These are phyloP conservation scores for Aspergillus sp. DNA, from an alignment of 2,329 filamentous ascomycete species.

Conservation along the genomic window DNA sequence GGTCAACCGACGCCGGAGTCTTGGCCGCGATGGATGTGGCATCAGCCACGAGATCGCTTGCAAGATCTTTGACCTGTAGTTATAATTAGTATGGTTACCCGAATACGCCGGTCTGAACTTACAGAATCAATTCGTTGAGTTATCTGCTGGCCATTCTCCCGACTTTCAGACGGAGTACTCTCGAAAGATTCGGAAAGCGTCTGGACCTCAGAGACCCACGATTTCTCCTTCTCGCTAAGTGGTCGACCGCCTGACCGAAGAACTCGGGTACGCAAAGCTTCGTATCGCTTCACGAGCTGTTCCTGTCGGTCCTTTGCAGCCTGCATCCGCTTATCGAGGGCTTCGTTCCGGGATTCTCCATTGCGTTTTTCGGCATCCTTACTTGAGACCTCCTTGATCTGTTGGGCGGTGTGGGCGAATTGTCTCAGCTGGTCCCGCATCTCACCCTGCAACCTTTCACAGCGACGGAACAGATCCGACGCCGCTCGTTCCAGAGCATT, in stretches of 20 bases:
- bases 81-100: slow-evolving; percentile 13
- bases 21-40: slow-evolving; percentile 34
- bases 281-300: slow-evolving; percentile 43
- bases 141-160: slow-evolving; percentile 27
- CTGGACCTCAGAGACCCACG: slow-evolving; percentile 47
- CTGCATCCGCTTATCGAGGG: slow-evolving; percentile 41
- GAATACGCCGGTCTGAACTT: slow-evolving; percentile 15
- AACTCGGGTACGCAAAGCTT: slow-evolving; percentile 45
- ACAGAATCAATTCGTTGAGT: slow-evolving; percentile 42
- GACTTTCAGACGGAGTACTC: slow-evolving; percentile 20
- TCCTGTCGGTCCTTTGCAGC: slow-evolving; percentile 41
- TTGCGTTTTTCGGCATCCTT: slow-evolving; percentile 35
- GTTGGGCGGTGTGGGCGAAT: slow-evolving; percentile 45
- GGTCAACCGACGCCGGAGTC: slow-evolving; percentile 25
- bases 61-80: slow-evolving; percentile 41
- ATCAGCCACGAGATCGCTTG: slow-evolving; percentile 37
- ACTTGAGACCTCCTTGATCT: slow-evolving; percentile 43
- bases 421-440: slow-evolving; percentile 48
- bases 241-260: slow-evolving; percentile 43
- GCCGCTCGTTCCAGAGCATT: slow-evolving; percentile 47
- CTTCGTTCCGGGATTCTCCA: slow-evolving; percentile 31
- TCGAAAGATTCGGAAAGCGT: slow-evolving; percentile 38
- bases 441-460: slow-evolving; percentile 48
- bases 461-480: slow-evolving; percentile 54
- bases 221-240: slow-evolving; percentile 47